Evolutionary conservation across 192 early-diverging fungal species (phyloP), one percentile per base, ranked within the genome.

Genomic region (Coemansia sp.): DNA sequence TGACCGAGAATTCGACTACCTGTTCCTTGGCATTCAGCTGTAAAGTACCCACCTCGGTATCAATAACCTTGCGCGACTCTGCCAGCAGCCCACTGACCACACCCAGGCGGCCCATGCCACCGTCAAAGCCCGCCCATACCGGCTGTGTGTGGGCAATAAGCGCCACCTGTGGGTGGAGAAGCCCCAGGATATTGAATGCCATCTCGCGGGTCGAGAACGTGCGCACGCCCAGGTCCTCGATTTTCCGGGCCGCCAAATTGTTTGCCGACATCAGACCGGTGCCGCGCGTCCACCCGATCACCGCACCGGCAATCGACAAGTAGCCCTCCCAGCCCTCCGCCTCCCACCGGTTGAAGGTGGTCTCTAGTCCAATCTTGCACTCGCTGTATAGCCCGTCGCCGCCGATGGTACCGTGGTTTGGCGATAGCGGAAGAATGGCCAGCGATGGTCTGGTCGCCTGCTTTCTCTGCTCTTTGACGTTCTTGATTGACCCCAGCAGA

Each of bases 241-340:
- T 80, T 31, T 86, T 83, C 50, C 87, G 81, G 9, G 89, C 83
- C 35, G 91, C 79, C 29, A 88, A 76, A 66, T 94, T 92, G 78
- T 90, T 94, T 41, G 76, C 73, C 28, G 78, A 82, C 94, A 96
- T 94, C 56, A 96, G 70, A 34, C 88, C 87, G 36, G 94, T 96
- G 38, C 94, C 92, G 63, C 92, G 84, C 43, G 90, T 92, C 92
- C 92, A 96, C 17, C 93, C 93, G 64, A 96, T 93, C 30, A 90
- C 85, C 40, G 91, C 85, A 46, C 92, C 92, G 43, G 85, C 76
- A 57, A 96, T 82, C 41, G 87, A 80, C 48, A 96, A 66, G 73
- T 92, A 92, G 46, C 75, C 71, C 47, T 84, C 79, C 93, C 93
- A 96, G 30, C 68, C 75, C 70, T 96, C 93, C 39, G 90, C 85